Conservation (phyloP, 73 alveolate genomes). For the Uronychia setigera region DNA sequence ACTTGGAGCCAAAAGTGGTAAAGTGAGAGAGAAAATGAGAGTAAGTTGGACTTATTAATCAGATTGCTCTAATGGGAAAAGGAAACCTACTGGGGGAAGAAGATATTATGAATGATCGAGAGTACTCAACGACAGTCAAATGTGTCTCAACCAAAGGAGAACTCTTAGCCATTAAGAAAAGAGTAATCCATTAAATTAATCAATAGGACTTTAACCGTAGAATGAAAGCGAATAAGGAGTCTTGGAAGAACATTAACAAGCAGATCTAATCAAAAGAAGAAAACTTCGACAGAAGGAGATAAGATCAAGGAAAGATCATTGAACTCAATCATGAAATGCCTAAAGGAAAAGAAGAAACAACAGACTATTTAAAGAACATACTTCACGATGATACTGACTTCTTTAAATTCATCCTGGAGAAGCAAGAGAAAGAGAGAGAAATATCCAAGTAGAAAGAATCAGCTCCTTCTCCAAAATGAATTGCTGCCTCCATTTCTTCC, state of each 20-base stretch:
- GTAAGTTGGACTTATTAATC: neutral
- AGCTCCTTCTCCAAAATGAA: no score
- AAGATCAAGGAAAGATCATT: neutral
- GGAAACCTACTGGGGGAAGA: slow-evolving; percentile 56
- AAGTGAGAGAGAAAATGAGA: neutral
- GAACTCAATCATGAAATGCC: neutral
- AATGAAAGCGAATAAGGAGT: slow-evolving; percentile 36
- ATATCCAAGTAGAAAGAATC: no score
- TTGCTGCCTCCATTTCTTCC: no score
- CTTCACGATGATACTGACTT: neutral
- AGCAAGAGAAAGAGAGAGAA: neutral
- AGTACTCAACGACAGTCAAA: slow-evolving; percentile 25
- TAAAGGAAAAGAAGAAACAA: neutral
- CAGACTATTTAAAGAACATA: neutral
- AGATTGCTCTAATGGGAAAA: slow-evolving; percentile 5
- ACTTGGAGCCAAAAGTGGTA: neutral
- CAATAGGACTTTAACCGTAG: slow-evolving; percentile 15
- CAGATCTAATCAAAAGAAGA: neutral
- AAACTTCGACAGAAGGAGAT: neutral
- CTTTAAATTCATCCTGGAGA: neutral
- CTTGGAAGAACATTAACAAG: slow-evolving; percentile 13
- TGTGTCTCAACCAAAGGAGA: slow-evolving; percentile 28
- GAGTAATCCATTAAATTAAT: neutral
- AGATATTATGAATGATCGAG: slow-evolving; percentile 7
- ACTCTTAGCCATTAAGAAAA: slow-evolving; percentile 13